Base-by-base conservation (phyloP, 192 early-diverging fungal species). In the Backusella circina region DNA sequence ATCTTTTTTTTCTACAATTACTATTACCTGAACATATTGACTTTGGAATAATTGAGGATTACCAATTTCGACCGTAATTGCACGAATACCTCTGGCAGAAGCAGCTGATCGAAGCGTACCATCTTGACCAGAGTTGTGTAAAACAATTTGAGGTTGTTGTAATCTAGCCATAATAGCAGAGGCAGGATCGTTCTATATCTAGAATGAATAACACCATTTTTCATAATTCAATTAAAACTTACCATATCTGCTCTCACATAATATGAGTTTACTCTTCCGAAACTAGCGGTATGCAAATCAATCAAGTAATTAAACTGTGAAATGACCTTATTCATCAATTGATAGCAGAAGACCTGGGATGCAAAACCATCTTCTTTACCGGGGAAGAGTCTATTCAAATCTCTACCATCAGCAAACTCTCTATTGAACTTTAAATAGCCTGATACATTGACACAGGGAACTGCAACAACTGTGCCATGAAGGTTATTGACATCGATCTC, bases 1-100 rank as follows among this genome's bases (percentile, higher is more conserved):
- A 9, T 71, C 30, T n/a, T 54, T 9, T 54, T n/a, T 9, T 5
- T 9, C 9, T 7, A 0, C 15, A 28, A 81, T 9, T 21, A 8
- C n/a, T 6, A 85, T 89, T 73, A 84, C 88, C 76, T 88, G 90
- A 28, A 95, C 92, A 81, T 87, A 97, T 74, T 90, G 87, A 74
- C 93, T 94, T 77, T 97, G 94, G 84, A 97, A 94, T 32, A 89
- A 78, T 32, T 92, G 89, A 16, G 95, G 95, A 72, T 97, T 92
- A 64, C 95, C 95, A 77, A 97, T 95, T 78, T 97, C 95, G 31
- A 97, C 95, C 1, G 95, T 96, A 39, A 97, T 96, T 13, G 95
- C 93, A 18, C 87, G 88, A 30, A 97, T 92, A 37, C 93, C 89
- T 30, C 89, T 86, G 67, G 88, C 81, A 80, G 86, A 88, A 7